These are phyloP conservation scores for Pisolithus sp. DNA, from an alignment of 768 basidiomycete species.

Conservation along the genomic window DNA sequence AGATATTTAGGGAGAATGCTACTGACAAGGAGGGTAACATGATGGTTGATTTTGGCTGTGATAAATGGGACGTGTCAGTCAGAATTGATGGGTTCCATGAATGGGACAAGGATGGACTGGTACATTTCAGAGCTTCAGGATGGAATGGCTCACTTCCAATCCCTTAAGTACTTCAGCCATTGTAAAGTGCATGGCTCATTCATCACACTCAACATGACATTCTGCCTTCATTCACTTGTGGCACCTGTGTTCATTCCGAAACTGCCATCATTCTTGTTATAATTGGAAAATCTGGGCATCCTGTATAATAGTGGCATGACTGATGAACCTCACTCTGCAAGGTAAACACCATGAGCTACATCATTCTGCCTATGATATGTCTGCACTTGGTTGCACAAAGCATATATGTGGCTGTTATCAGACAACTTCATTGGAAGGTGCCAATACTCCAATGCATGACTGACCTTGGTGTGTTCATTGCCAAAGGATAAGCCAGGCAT, in stretches of 20 bases:
- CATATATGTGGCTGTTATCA: slow-evolving; percentile 68
- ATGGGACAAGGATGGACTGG: slow-evolving; percentile 10
- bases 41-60: slow-evolving; percentile 20
- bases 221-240: slow-evolving; percentile 44
- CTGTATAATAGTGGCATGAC: slow-evolving; percentile 5
- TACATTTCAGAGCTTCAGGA: slow-evolving; percentile 32
- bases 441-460: slow-evolving; percentile 67
- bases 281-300: slow-evolving; percentile 9
- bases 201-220: slow-evolving; percentile 69
- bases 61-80: slow-evolving; percentile 10
- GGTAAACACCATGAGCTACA: slow-evolving; percentile 50
- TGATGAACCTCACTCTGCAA: slow-evolving; percentile 63
- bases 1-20: slow-evolving; percentile 20
- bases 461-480: slow-evolving; percentile 6
- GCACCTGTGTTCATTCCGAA: slow-evolving; percentile 7
- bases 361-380: slow-evolving; percentile 70
- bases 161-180: slow-evolving; percentile 59
- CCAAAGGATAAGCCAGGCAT: background rate
- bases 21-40: slow-evolving; percentile 24
- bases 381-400: slow-evolving; percentile 75
- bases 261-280: slow-evolving; percentile 5
- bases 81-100: slow-evolving; percentile 7
- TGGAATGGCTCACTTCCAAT: slow-evolving; percentile 32
- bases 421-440: slow-evolving; percentile 67
- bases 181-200: slow-evolving; percentile 63